These are phyloP conservation scores for Lentinus brumalis DNA, from an alignment of 768 basidiomycete genomes.

Conservation along the genomic window DNA sequence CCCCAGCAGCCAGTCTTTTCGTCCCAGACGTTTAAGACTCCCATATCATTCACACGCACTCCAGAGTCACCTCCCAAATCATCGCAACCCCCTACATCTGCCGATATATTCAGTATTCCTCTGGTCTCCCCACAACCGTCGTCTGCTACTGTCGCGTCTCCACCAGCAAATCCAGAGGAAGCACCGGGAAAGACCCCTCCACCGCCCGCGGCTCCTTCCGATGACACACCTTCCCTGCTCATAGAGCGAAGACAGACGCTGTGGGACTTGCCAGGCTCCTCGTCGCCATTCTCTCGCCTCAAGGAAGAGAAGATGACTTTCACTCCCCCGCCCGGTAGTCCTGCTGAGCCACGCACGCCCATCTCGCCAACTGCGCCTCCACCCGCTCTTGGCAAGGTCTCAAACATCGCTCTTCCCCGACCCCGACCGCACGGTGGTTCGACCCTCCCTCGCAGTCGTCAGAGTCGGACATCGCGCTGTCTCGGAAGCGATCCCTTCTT, in stretches of 20 bases:
- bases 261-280: conserved; percentile 27
- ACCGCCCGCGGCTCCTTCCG: neutral
- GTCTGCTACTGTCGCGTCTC: neutral
- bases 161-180: neutral
- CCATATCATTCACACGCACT: neutral
- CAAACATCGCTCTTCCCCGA: conserved; percentile 34
- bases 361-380: conserved; percentile 23
- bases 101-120: neutral
- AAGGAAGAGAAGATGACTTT: conserved; percentile 16
- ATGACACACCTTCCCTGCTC: conserved; percentile 13
- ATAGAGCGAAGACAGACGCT: conserved; percentile 27
- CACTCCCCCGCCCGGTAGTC: conserved; percentile 7
- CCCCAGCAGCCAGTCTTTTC: neutral
- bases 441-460: conserved; percentile 16
- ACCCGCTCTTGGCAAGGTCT: conserved; percentile 27
- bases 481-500: conserved; percentile 26
- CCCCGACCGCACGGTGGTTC: conserved; percentile 33
- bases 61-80: neutral
- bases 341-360: conserved; percentile 10
- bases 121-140: neutral
- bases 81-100: neutral
- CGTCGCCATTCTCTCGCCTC: conserved; percentile 19
- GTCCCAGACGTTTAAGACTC: neutral
- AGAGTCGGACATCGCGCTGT: neutral
- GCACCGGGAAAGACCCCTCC: conserved; percentile 1